These are phyloP conservation scores for Xylaria castorea DNA, from an alignment of 495 filamentous ascomycete species.

Conservation along the genomic window DNA sequence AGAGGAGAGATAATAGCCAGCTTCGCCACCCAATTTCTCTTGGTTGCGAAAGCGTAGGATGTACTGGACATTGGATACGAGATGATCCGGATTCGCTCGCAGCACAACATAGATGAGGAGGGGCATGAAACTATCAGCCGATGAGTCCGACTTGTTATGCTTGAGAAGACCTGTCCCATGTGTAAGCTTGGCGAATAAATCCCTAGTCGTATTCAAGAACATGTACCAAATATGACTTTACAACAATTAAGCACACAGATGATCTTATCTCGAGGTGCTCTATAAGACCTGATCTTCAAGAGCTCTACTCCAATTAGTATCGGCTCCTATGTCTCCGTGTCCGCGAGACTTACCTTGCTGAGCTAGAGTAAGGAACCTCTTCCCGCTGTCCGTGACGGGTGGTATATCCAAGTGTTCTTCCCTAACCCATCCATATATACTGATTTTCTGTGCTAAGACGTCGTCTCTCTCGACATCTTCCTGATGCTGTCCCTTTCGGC, in stretches of 20 bases:
- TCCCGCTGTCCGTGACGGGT: conserved; percentile 80
- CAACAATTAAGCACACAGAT: conserved; percentile 98
- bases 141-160: conserved; percentile 90
- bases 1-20: conserved; percentile 98
- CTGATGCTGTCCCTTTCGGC: conserved; percentile 92
- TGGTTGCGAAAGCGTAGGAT: conserved; percentile 96
- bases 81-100: conserved; percentile 89
- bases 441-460: conserved; percentile 91
- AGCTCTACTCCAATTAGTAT: conserved; percentile 67
- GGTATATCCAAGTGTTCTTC: conserved; percentile 96
- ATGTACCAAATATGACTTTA: conserved; percentile 96
- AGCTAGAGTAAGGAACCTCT: conserved; percentile 84
- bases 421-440: conserved; percentile 93
- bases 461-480: conserved; percentile 98
- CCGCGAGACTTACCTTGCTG: conserved; percentile 70
- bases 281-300: conserved; percentile 92
- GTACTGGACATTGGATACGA: conserved; percentile 98
- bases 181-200: conserved; percentile 30
- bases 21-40: conserved; percentile 94
- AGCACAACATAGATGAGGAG: conserved; percentile 95
- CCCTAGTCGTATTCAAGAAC: not conserved
- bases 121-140: conserved; percentile 94
- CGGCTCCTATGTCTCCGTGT: not conserved
- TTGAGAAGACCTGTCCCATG: conserved; percentile 73
- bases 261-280: conserved; percentile 95